These are phyloP conservation scores for Penstemon davidsonii DNA, from an alignment of 257 asterid species.

Conservation along the genomic window DNA sequence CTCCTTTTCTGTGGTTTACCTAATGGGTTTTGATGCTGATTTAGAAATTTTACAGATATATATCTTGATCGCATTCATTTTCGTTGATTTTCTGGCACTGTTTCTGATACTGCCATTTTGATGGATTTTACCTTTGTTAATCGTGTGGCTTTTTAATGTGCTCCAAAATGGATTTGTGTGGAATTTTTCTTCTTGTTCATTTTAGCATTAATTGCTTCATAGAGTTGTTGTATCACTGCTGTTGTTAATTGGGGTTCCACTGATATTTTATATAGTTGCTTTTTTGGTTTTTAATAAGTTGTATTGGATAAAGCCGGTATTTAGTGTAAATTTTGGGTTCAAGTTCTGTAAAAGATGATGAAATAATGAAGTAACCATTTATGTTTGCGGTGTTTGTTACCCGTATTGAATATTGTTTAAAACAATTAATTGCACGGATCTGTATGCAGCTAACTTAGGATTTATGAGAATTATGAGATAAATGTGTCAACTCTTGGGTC, in stretches of 20 bases:
- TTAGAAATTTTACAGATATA: slow-evolving; percentile 4
- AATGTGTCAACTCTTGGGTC: background rate
- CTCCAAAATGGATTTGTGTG: background rate
- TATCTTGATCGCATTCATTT: background rate
- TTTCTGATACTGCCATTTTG: slow-evolving; percentile 2
- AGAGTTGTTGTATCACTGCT: no score
- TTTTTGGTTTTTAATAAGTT: background rate
- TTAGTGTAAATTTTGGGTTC: slow-evolving; percentile 4
- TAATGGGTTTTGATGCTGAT: slow-evolving; percentile 9
- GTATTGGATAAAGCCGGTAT: slow-evolving; percentile 16
- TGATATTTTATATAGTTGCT: background rate
- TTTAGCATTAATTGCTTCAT: no score
- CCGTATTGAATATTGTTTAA: slow-evolving; percentile 16
- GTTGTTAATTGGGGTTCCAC: background rate
- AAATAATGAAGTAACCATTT: background rate
- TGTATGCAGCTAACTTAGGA: background rate
- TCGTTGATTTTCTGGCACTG: background rate
- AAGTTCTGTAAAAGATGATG: slow-evolving; percentile 14
- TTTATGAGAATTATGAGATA: background rate
- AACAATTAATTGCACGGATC: background rate
- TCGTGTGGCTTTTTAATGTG: background rate
- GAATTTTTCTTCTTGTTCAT: no score
- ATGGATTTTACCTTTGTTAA: slow-evolving; percentile 11
- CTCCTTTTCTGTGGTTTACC: slow-evolving; percentile 17
- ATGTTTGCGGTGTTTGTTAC: slow-evolving; percentile 9